Evolutionary conservation across 108 stramenopile species (phyloP).

Genomic region (Ochromonas danica): DNA sequence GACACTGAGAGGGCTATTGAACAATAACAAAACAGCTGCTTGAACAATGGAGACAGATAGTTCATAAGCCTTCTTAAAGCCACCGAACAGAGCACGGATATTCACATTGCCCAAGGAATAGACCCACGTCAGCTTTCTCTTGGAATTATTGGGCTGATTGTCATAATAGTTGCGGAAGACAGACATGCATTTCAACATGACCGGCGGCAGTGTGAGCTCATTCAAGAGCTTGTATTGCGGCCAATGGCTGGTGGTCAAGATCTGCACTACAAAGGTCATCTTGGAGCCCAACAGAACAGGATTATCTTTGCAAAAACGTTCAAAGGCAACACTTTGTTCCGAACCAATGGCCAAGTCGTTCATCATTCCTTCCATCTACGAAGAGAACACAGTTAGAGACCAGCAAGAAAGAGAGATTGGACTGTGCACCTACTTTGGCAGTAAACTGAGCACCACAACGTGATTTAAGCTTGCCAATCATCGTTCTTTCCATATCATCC

Average conservation of each 20-base stretch:
- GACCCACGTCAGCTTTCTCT: slow-evolving; percentile 52
- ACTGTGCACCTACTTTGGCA: slow-evolving; percentile 91
- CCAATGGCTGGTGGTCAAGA: slow-evolving; percentile 98
- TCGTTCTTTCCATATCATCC: slow-evolving; percentile 93
- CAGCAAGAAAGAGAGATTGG: too few species aligned
- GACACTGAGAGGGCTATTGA: slow-evolving; percentile 60
- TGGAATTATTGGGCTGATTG: neutral
- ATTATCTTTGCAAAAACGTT: slow-evolving; percentile 54
- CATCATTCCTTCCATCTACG: slow-evolving; percentile 92
- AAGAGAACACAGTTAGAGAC: neutral
- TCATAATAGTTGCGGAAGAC: slow-evolving; percentile 80
- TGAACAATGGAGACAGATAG: slow-evolving; percentile 92
- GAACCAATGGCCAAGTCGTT: slow-evolving; percentile 89
- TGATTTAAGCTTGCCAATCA: slow-evolving; percentile 98
- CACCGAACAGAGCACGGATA: slow-evolving; percentile 80
- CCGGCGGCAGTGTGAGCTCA: slow-evolving; percentile 76
- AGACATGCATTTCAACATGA: slow-evolving; percentile 84
- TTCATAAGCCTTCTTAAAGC: slow-evolving; percentile 87
- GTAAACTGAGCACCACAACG: slow-evolving; percentile 99
- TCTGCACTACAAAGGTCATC: slow-evolving; percentile 74
- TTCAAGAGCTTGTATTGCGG: slow-evolving; percentile 83
- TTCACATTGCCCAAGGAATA: slow-evolving; percentile 88
- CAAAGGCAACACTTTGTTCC: slow-evolving; percentile 86
- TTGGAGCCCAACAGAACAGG: slow-evolving; percentile 33
- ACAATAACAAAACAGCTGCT: slow-evolving; percentile 77